These are phyloP conservation scores for Suillus placidus DNA, from an alignment of 768 basidiomycete species.

Conservation along the genomic window DNA sequence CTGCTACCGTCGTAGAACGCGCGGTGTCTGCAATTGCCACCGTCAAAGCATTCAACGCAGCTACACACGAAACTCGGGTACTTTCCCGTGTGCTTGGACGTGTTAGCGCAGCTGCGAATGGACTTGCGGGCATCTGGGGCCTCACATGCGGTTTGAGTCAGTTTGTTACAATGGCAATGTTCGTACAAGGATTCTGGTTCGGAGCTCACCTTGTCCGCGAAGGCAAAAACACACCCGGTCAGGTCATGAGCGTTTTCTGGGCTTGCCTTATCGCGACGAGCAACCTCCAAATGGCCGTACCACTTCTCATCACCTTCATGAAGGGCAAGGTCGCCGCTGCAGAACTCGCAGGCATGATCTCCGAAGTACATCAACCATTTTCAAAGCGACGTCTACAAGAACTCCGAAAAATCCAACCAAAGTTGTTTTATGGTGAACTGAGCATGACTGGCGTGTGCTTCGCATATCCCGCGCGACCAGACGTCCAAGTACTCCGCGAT, in stretches of 20 bases:
- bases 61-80: conserved; percentile 53
- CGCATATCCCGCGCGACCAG: conserved; percentile 73
- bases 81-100: conserved; percentile 47
- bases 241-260: conserved; percentile 98
- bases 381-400: conserved; percentile 18
- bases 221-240: conserved; percentile 66
- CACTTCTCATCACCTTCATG: conserved; percentile 68
- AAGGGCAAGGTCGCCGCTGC: conserved; percentile 59
- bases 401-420: conserved; percentile 69
- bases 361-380: conserved; percentile 11
- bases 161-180: conserved; percentile 88
- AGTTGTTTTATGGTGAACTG: conserved; percentile 70
- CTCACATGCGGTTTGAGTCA: conserved; percentile 66
- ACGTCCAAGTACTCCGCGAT: conserved; percentile 56
- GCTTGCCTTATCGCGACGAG: conserved; percentile 89
- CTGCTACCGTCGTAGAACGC: conserved; percentile 80
- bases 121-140: conserved; percentile 76
- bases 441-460: conserved; percentile 62
- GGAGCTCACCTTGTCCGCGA: conserved; percentile 87
- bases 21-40: conserved; percentile 78
- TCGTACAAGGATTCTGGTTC: conserved; percentile 97
- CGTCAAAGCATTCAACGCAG: conserved; percentile 92
- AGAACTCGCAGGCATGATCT: conserved; percentile 27
- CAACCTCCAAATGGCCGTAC: conserved; percentile 86
- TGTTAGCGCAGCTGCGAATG: conserved; percentile 50